These are phyloP conservation scores for Metschnikowia reukaufii DNA, from an alignment of 805 yeast genomes.

Conservation along the genomic window DNA sequence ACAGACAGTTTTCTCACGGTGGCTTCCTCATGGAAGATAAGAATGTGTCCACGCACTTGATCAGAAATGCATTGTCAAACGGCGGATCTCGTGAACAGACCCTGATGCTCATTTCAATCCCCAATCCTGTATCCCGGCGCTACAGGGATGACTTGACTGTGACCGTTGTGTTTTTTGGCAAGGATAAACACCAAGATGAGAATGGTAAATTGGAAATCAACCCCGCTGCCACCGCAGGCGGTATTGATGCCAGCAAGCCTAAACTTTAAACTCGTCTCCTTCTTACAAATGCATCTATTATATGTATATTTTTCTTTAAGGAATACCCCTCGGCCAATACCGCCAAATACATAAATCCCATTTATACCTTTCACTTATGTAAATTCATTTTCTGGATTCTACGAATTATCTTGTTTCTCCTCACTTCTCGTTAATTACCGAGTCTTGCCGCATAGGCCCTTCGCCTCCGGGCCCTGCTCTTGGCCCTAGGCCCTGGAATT, in stretches of 20 bases:
- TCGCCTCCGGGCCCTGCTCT: no score
- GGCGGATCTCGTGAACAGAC: slow-evolving; percentile 90
- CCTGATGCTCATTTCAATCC: slow-evolving; percentile 84
- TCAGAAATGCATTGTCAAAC: slow-evolving; percentile 83
- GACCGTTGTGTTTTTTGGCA: slow-evolving; percentile 91
- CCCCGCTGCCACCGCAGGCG: slow-evolving; percentile 59
- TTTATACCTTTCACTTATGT: no score
- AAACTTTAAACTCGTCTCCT: slow-evolving; percentile 34
- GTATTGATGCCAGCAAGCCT: slow-evolving; percentile 45
- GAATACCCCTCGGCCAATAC: no score
- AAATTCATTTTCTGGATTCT: no score
- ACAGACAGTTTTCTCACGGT: slow-evolving; percentile 28
- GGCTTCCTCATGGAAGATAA: slow-evolving; percentile 72
- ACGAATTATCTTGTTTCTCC: no score
- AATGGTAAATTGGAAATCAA: slow-evolving; percentile 56
- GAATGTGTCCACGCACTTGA: slow-evolving; percentile 89
- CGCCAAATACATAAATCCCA: no score
- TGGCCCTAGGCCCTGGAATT: neutral
- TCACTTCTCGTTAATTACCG: no score
- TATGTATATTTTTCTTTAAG: no score
- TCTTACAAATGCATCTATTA: neutral
- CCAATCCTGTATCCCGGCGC: slow-evolving; percentile 85
- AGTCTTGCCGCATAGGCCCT: no score
- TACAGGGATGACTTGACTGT: slow-evolving; percentile 96
- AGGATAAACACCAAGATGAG: slow-evolving; percentile 42